Evolutionary conservation across 768 basidiomycete species (phyloP), one percentile per base, ranked within the genome.

Genomic region (Suillus weaverae): DNA sequence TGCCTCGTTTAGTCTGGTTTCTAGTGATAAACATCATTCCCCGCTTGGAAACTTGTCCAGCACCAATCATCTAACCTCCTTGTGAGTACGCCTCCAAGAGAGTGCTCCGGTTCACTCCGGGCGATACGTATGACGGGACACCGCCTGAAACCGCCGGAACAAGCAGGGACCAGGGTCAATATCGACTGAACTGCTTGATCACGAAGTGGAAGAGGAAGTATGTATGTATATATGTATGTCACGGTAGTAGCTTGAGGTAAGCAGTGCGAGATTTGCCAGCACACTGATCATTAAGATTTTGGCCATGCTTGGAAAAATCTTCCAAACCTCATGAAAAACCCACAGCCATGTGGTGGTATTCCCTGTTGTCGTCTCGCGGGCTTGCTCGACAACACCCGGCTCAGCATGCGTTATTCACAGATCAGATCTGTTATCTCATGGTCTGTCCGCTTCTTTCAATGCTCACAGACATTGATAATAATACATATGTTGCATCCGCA

Each of bases 21-120:
- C 53, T 54, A 54, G 20, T 54, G 20, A 54, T 35, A 33, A 54
- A 35, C 10, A n/a, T 54, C 32, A 54, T 54, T n/a, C 6, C 53
- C 20, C 16, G 50, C 50, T 51, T 30, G 26, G 50, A 16, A 46
- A 51, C 50, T 14, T 35, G 53, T 20, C 20, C 32, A 54, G 32
- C 53, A 54, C 20, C 53, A 33, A 33, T 54, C 53, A 54, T 54
- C 53, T 54, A 54, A 54, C 53, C 53, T 54, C 53, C 51, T 53
- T 54, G 33, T 26, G 32, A 33, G 53, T 20, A 18, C 32, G 20
- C 32, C 51, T 9, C 5, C 60, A 62, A 36, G 8, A 18, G 22
- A 64, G 26, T 33, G 13, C 55, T 54, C 62, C 55, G 55, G 36
- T 62, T 62, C 55, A 60, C 53, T 62, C 53, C 53, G 62, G 38